Evolutionary conservation across 805 yeast species (phyloP).

Genomic region (Barnettozyma pratensis): DNA sequence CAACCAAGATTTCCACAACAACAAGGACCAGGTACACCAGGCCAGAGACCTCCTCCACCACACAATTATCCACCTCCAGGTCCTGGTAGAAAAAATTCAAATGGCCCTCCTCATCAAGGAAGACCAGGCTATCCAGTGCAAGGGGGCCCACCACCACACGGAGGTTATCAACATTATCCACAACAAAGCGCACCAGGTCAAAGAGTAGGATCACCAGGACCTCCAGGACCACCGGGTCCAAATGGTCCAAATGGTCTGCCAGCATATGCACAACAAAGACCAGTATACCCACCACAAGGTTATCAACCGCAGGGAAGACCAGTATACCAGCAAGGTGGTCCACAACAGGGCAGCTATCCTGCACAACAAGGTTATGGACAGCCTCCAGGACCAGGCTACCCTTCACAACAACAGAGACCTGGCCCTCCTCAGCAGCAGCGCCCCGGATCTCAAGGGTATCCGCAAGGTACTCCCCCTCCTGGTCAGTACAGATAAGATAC

Average conservation of each 20-base stretch:
- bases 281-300: conserved; percentile 1
- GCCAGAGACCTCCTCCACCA: not conserved
- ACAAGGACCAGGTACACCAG: not conserved
- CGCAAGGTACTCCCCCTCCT: not conserved
- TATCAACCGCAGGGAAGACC: conserved; percentile 1
- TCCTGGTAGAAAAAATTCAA: too few species aligned
- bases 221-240: not conserved
- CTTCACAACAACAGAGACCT: not conserved
- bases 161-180: conserved; percentile 1
- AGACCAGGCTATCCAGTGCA: too few species aligned
- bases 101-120: too few species aligned
- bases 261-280: not conserved
- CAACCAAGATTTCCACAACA: not conserved
- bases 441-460: not conserved
- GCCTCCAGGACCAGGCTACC: not conserved
- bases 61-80: not conserved
- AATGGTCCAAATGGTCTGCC: conserved; percentile 1
- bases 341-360: not conserved
- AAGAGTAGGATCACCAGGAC: not conserved
- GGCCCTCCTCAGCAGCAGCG: conserved; percentile 1
- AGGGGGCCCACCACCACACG: conserved; percentile 1
- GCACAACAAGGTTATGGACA: not conserved
- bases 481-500: not conserved
- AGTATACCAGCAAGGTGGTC: conserved; percentile 1
- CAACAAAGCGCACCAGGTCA: not conserved